phyloP scores from a whole-genome alignment of 495 filamentous ascomycete genomes.

The Tuber calosporum region DNA sequence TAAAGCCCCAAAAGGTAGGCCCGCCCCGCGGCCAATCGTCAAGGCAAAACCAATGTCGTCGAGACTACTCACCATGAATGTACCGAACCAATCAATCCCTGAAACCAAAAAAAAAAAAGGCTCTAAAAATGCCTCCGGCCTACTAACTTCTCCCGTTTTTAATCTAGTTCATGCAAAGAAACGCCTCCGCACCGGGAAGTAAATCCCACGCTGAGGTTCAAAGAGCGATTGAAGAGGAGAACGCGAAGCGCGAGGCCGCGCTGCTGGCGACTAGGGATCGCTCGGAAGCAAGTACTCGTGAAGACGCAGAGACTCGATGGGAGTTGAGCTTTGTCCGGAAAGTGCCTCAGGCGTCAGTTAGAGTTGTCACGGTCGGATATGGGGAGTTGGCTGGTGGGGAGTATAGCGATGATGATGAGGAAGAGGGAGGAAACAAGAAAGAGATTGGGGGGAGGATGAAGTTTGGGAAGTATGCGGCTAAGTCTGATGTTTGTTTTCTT shows the following conservation, averaged over 20 bases:
- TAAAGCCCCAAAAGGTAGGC: conserved; percentile 44
- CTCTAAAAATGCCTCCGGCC: conserved; percentile 6
- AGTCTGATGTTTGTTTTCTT: conserved; percentile 21
- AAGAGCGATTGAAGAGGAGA: conserved; percentile 66
- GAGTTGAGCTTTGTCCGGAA: conserved; percentile 55
- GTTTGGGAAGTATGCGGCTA: conserved; percentile 36
- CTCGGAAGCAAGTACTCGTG: neutral
- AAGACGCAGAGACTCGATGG: conserved; percentile 79
- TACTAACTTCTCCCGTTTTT: conserved; percentile 9
- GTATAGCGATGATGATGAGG: conserved; percentile 42
- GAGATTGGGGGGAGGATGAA: conserved; percentile 30
- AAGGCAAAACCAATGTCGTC: conserved; percentile 76
- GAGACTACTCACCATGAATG: conserved; percentile 86
- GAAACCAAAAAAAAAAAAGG: too few relatives aligned
- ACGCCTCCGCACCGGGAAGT: conserved; percentile 52
- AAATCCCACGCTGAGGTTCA: conserved; percentile 49
- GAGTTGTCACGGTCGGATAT: conserved; percentile 46
- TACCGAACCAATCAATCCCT: conserved; percentile 36
- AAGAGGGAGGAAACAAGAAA: conserved; percentile 12
- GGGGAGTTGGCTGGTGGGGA: conserved; percentile 42
- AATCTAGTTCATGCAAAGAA: conserved; percentile 85
- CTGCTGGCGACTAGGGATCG: conserved; percentile 53
- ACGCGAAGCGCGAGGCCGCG: conserved; percentile 64
- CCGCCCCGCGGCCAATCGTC: conserved; percentile 39
- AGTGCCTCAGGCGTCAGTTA: conserved; percentile 18